phyloP scores from a whole-genome alignment of 2,329 filamentous ascomycete genomes.

The Aulographum hederae region DNA sequence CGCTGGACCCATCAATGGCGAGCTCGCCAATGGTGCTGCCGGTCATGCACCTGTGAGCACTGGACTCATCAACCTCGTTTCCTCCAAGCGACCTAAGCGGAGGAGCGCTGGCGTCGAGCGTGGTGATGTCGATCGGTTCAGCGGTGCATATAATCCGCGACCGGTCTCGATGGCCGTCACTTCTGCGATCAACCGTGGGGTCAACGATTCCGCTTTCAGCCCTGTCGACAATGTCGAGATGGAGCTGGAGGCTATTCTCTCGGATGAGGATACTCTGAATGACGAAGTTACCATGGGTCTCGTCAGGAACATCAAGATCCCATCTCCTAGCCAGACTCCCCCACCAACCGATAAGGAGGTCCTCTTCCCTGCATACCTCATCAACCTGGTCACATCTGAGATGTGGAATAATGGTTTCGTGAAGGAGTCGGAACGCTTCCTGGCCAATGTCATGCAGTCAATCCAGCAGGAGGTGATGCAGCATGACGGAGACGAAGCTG shows the following conservation, averaged over 20 bases:
- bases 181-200: conserved; percentile 43
- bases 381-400: conserved; percentile 96
- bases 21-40: conserved; percentile 44
- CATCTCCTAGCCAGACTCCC: conserved; percentile 67
- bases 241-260: conserved; percentile 83
- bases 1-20: conserved; percentile 51
- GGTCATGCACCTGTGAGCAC: conserved; percentile 30
- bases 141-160: conserved; percentile 78
- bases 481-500: conserved; percentile 89
- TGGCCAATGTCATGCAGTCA: conserved; percentile 98
- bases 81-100: conserved; percentile 92
- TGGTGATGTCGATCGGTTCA: conserved; percentile 77
- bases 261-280: conserved; percentile 88
- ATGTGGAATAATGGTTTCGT: conserved; percentile 99
- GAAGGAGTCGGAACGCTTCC: conserved; percentile 96
- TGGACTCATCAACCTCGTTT: conserved; percentile 89
- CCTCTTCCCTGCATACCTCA: conserved; percentile 93
- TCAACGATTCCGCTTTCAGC: conserved; percentile 60
- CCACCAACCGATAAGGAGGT: conserved; percentile 97
- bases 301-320: conserved; percentile 93
- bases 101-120: conserved; percentile 78
- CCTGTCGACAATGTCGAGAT: conserved; percentile 83
- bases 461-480: conserved; percentile 99
- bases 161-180: conserved; percentile 87
- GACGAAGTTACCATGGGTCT: conserved; percentile 94